These are phyloP conservation scores for Metarhizium guizhouense DNA, from an alignment of 2,329 filamentous ascomycete species.

Conservation along the genomic window DNA sequence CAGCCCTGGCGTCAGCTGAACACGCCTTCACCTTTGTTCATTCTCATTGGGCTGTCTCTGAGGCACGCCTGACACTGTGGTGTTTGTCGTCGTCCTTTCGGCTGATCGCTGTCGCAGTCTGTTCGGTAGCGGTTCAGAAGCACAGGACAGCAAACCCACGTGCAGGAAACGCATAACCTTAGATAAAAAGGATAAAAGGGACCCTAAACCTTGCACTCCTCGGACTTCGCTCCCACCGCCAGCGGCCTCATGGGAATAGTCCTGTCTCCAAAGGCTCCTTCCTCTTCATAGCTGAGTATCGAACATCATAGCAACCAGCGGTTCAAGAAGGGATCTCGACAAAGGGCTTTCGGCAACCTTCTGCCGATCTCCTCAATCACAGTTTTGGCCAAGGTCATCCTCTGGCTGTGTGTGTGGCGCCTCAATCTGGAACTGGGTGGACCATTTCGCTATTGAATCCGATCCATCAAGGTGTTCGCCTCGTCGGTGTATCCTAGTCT, in stretches of 20 bases:
- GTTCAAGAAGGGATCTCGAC: background rate
- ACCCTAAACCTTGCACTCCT: background rate
- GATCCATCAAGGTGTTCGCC: slow-evolving; percentile 4
- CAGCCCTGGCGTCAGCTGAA: background rate
- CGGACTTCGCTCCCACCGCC: background rate
- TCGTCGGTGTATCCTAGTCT: background rate
- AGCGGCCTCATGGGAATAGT: background rate
- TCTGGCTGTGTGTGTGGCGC: background rate
- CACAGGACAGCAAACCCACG: background rate
- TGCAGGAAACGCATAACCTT: too few relatives aligned
- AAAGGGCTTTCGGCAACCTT: background rate
- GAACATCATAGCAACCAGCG: background rate
- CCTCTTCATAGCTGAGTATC: background rate
- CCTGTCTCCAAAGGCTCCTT: background rate
- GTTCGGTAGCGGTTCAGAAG: background rate
- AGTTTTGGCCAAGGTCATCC: background rate
- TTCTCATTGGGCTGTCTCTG: background rate
- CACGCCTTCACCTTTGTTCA: background rate
- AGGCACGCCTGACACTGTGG: background rate
- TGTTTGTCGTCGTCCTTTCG: background rate
- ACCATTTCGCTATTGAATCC: background rate
- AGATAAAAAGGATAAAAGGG: background rate
- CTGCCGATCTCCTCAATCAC: background rate
- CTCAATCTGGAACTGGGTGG: background rate
- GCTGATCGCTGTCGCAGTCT: background rate